Base-by-base conservation (phyloP, 2,329 filamentous ascomycete genomes). In the Alternaria arbusti region DNA sequence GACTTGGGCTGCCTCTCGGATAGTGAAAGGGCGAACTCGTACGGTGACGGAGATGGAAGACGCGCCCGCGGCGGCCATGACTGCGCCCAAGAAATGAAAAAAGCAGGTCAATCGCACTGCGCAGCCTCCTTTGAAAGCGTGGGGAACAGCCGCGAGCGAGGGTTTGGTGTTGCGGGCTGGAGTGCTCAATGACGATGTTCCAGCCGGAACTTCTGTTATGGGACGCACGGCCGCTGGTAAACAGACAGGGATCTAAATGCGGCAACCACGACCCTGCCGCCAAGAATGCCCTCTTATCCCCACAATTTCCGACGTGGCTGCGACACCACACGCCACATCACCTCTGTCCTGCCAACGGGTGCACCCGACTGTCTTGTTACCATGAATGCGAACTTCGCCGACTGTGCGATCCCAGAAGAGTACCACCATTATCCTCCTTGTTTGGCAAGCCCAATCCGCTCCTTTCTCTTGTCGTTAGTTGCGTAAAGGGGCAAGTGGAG, bases 1-100 rank as follows among this genome's bases (percentile, higher is more conserved):
- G 85, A 99, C 84, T 83, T 98, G 95, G 44, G 96, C 96, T 71
- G 96, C 96, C 86, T 99, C 96, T 83, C 94, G 87, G 72, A 98
- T 97, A 12, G 88, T 90, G 73, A 90, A 90, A 22, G 88, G 88
- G 64, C 88, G 85, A 54, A 90, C 88, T 79, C 88, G 84, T 67
- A 90, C 87, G 52, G 83, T 81, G 69, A 85, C 84, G 63, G 82
- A 79, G 71, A 85, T 85, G 70, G 82, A 84, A 63, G 82, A 84
- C 57, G 83, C 82, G 77, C 83, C 83, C 66, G 80, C 81, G 67
- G 72, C 71, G 67, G 74, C 77, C 77, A 79, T 79, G 60, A 22
- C 70, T 57, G 72, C 67, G 69, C 68, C 67, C 61, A 62, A 60
- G 57, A 55, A 46, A 59, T 57, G 55, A 55, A 28, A 60, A 55